Conservation (phyloP, 176 grass and related monocot genomes). For the Thalia dealbata region DNA sequence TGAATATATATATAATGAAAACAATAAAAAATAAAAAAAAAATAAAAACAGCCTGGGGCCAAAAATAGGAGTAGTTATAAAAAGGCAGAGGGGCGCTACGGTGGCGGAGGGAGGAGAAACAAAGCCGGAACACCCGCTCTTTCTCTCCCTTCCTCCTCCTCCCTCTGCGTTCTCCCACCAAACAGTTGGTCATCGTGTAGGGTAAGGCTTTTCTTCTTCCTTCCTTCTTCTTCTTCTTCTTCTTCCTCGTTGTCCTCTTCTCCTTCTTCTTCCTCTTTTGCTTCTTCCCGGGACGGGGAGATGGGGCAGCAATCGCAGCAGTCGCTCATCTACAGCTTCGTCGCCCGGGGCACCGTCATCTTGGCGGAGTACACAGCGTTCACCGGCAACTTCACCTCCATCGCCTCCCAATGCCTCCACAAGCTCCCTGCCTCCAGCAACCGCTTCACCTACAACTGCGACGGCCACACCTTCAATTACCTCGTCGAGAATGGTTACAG, state of each 20-base stretch:
- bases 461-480: conserved; percentile 16
- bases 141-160: neutral
- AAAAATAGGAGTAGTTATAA: too few relatives aligned
- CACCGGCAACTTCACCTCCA: conserved; percentile 8
- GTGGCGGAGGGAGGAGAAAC: too few relatives aligned
- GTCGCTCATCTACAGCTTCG: conserved; percentile 9
- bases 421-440: conserved; percentile 5
- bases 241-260: too few relatives aligned
- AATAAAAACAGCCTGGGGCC: too few relatives aligned
- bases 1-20: too few relatives aligned
- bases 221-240: too few relatives aligned
- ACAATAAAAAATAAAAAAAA: too few relatives aligned
- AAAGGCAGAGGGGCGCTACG: too few relatives aligned
- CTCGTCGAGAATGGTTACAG: conserved; percentile 9
- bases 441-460: conserved; percentile 12
- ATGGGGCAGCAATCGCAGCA: conserved; percentile 11
- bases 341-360: conserved; percentile 1
- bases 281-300: neutral
- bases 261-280: too few relatives aligned
- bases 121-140: neutral
- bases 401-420: conserved; percentile 10
- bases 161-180: neutral
- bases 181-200: neutral
- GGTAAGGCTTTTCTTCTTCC: neutral
- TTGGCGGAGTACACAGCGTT: conserved; percentile 3